These are phyloP conservation scores for Plectranthus barbatus DNA, from an alignment of 257 asterid species.

Conservation along the genomic window DNA sequence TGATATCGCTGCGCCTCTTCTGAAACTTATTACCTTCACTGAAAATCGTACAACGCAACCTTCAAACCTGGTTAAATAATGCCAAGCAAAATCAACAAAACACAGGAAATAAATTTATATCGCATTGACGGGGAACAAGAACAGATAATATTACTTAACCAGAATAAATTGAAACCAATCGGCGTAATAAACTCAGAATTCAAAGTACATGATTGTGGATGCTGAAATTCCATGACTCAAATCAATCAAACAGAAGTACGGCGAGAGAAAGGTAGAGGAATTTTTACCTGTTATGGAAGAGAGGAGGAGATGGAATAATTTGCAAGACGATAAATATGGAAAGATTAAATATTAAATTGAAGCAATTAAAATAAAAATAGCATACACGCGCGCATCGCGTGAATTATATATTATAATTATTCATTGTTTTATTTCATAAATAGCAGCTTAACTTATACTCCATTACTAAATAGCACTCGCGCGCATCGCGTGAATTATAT, in stretches of 20 bases:
- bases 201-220: not conserved
- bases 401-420: not conserved
- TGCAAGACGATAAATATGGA: not conserved
- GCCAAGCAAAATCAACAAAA: constrained; percentile 1
- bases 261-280: not conserved
- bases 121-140: too few species aligned
- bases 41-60: constrained; percentile 1
- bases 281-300: not conserved
- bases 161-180: too few species aligned
- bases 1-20: not conserved
- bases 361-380: too few species aligned
- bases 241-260: not conserved
- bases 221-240: too few species aligned
- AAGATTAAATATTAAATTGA: not conserved
- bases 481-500: too few species aligned
- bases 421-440: too few species aligned
- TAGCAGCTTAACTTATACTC: too few species aligned
- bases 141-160: not conserved
- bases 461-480: too few species aligned
- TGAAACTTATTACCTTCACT: not conserved
- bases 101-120: not conserved
- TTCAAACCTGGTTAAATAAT: too few species aligned
- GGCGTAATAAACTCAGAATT: not conserved
- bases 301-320: not conserved
- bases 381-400: too few species aligned